Evolutionary conservation across 495 filamentous ascomycete species (phyloP).

Genomic region (Xylaria acuta): DNA sequence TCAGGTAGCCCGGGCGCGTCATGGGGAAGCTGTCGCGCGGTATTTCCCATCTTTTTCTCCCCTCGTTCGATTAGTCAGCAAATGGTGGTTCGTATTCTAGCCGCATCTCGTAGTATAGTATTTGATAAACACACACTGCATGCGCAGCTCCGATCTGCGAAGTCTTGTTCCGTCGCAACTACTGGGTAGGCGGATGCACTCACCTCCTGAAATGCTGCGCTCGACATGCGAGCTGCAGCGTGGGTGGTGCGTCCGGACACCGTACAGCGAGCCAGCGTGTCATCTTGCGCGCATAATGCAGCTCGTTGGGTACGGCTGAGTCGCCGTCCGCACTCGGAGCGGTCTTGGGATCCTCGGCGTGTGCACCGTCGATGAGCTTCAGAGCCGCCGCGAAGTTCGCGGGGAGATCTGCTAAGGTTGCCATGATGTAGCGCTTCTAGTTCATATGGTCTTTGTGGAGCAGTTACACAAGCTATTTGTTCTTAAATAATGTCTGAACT

Average conservation of each 20-base stretch:
- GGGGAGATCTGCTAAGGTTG: slow-evolving; percentile 31
- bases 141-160: neutral
- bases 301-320: slow-evolving; percentile 66
- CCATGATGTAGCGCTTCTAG: slow-evolving; percentile 28
- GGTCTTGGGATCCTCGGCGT: slow-evolving; percentile 68
- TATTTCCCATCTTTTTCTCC: slow-evolving; percentile 76
- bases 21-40: slow-evolving; percentile 71
- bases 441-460: neutral
- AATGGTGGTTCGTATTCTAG: neutral
- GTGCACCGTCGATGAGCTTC: slow-evolving; percentile 72
- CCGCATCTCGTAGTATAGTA: neutral
- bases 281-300: slow-evolving; percentile 81
- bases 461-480: neutral
- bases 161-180: neutral
- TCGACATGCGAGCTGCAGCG: slow-evolving; percentile 73
- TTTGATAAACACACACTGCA: neutral
- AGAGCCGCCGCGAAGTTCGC: slow-evolving; percentile 54
- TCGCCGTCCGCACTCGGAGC: slow-evolving; percentile 38
- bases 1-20: slow-evolving; percentile 73
- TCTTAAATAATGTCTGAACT: neutral
- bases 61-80: neutral
- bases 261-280: slow-evolving; percentile 67
- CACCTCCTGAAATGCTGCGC: slow-evolving; percentile 74
- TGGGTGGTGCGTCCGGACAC: slow-evolving; percentile 62
- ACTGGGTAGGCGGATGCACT: slow-evolving; percentile 1